Conservation (phyloP, 1,139 yeast genomes). For the Eremothecium sinecaudum region DNA sequence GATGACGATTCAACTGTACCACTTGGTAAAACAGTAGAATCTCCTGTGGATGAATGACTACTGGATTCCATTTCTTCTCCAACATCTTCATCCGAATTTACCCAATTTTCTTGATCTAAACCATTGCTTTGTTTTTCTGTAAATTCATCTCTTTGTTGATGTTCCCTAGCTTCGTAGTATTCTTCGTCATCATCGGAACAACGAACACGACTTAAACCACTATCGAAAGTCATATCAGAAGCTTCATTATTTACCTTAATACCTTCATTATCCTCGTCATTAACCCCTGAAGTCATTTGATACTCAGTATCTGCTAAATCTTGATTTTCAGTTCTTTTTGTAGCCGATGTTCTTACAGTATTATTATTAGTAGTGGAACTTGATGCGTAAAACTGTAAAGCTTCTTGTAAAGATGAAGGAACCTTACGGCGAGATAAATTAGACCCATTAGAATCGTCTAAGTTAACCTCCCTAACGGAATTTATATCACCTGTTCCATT, state of each 20-base stretch:
- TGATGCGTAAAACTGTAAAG: constrained; percentile 18
- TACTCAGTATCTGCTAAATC: constrained; percentile 23
- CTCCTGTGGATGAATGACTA: neutral
- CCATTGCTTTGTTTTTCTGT: constrained; percentile 3
- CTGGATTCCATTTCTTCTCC: constrained; percentile 14
- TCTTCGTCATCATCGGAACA: constrained; percentile 24
- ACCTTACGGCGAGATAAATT: neutral
- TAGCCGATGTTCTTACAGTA: neutral
- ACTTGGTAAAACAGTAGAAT: neutral
- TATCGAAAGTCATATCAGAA: constrained; percentile 2
- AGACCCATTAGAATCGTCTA: neutral
- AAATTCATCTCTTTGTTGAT: constrained; percentile 9
- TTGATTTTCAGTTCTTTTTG: constrained; percentile 1
- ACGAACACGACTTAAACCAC: too few relatives aligned
- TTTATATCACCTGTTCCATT: constrained; percentile 9
- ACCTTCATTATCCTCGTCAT: constrained; percentile 6
- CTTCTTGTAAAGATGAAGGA: constrained; percentile 26
- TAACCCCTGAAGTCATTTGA: constrained; percentile 11
- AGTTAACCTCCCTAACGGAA: constrained; percentile 3
- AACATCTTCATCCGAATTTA: constrained; percentile 12
- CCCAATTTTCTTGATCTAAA: constrained; percentile 9
- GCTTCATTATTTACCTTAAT: constrained; percentile 1
- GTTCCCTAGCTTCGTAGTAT: constrained; percentile 29
- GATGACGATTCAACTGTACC: neutral
- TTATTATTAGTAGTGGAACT: constrained; percentile 5